A percentile compares a stretch with the other conserved stretches of the same genome.
phyloP scores from a whole-genome alignment of 2,329 filamentous ascomycete genomes.

The Fusarium transvaalense region DNA sequence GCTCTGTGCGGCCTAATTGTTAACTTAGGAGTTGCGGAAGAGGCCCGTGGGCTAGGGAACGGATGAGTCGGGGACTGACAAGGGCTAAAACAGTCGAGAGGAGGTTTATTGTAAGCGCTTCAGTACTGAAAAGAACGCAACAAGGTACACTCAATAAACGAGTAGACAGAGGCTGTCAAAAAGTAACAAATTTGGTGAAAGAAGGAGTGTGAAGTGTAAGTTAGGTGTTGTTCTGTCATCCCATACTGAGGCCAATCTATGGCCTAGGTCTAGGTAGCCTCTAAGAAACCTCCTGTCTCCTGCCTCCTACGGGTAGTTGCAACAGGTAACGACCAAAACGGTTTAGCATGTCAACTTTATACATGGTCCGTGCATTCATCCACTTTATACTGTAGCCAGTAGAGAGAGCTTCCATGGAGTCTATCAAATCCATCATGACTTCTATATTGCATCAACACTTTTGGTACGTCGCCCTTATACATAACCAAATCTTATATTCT shows the following conservation, averaged over 20 bases:
- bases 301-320: conserved; percentile 21
- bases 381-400: conserved; percentile 37
- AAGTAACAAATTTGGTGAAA: conserved; percentile 19
- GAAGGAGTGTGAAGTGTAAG: conserved; percentile 36
- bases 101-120: conserved; percentile 15
- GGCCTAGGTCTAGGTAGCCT: conserved; percentile 29
- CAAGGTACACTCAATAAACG: neutral
- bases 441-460: conserved; percentile 41
- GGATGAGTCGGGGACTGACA: conserved; percentile 36
- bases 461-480: conserved; percentile 12
- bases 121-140: neutral
- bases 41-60: conserved; percentile 38
- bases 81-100: conserved; percentile 13
- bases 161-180: conserved; percentile 3
- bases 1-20: conserved; percentile 35
- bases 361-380: conserved; percentile 41
- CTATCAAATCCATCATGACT: conserved; percentile 47
- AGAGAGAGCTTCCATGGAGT: conserved; percentile 31
- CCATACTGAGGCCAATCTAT: conserved; percentile 28
- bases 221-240: conserved; percentile 34
- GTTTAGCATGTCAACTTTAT: conserved; percentile 22
- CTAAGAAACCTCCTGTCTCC: conserved; percentile 40
- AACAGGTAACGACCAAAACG: conserved; percentile 28
- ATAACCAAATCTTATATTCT: conserved; percentile 3
- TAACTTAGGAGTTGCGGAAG: conserved; percentile 41